Evolutionary conservation across 2,329 filamentous ascomycete genomes (phyloP).

Genomic region (Amylocarpus encephaloides): DNA sequence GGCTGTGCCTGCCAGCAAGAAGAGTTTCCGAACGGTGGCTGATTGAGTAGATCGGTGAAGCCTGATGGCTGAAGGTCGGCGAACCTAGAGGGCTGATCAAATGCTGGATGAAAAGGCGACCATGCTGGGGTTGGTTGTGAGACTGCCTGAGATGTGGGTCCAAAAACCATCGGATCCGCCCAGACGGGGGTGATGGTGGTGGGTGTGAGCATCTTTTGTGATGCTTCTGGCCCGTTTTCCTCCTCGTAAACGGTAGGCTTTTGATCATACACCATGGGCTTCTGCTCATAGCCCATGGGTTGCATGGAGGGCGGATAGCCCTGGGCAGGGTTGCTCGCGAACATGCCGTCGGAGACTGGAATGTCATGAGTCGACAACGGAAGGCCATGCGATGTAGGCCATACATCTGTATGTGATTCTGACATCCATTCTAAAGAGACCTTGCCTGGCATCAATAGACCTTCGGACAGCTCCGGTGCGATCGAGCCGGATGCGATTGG

Average conservation of each 20-base stretch:
- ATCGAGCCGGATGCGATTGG: slow-evolving; percentile 10
- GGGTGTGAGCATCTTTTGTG: slow-evolving; percentile 18
- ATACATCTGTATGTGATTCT: slow-evolving; percentile 8
- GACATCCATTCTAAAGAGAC: slow-evolving; percentile 21
- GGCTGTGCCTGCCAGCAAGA: slow-evolving; percentile 29
- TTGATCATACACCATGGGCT: background rate
- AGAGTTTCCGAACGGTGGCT: slow-evolving; percentile 9
- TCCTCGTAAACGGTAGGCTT: background rate
- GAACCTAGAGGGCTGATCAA: slow-evolving; percentile 26
- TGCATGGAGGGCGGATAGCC: slow-evolving; percentile 11
- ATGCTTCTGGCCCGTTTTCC: slow-evolving; percentile 10
- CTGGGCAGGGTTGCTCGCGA: slow-evolving; percentile 11
- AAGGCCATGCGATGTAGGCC: slow-evolving; percentile 11
- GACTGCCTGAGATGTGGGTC: slow-evolving; percentile 13
- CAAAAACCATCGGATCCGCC: slow-evolving; percentile 23
- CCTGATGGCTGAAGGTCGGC: slow-evolving; percentile 18
- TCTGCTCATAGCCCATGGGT: background rate
- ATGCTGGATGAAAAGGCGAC: slow-evolving; percentile 25
- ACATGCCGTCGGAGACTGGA: slow-evolving; percentile 9
- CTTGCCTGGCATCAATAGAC: slow-evolving; percentile 22
- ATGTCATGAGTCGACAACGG: slow-evolving; percentile 8
- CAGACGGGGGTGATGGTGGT: slow-evolving; percentile 20
- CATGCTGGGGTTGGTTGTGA: slow-evolving; percentile 21
- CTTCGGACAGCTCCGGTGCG: slow-evolving; percentile 19
- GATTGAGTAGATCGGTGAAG: slow-evolving; percentile 23